Base-by-base conservation (phyloP, 768 basidiomycete genomes). In the Trametes meyenii region DNA sequence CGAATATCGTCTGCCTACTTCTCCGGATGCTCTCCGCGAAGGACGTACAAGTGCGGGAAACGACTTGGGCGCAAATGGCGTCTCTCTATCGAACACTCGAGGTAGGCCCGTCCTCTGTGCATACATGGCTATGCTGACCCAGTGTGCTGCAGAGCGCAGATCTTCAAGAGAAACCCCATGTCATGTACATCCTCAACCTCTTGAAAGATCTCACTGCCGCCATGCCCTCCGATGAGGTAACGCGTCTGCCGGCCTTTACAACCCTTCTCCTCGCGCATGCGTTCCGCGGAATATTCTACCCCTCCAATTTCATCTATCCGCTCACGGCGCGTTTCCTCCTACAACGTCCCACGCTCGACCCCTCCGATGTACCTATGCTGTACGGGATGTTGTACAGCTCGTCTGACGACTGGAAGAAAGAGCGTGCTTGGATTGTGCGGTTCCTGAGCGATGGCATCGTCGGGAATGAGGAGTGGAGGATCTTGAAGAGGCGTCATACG, bases 241-340 rank as follows among this genome's bases (percentile, higher is more conserved):
- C 70, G 2, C 84, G 92, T 4, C 76, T 97, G 0, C 89, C 96
- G 0, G 84, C 90, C 1, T 89, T 90, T 62, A 83, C 87, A 5
- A 87, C 92, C 2, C 84, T 98, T 17, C 83, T 96, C 66, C 80
- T 98, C 54, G 81, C 88, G 2, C 94, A 98, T 64, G 86, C 92
- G 2, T 75, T 97, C 5, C 82, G 89, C 29, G 86, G 85, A 1
- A 80, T 96, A 36, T 96, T 94, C 74, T 89, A 92, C 63, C 95
- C 96, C 0, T 87, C 91, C 1, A 87, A 89, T 52, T 92, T 94
- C 73, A 86, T 92, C 45, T 98, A 96, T 70, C 94, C 96, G 0
- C 76, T 89, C 16, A 90, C 89, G 0, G 86, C 92, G 1, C 83
- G 90, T 5, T 98, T 97, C 80, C 83, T 98, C 5, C 82, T 98